Evolutionary conservation across 2,329 filamentous ascomycete genomes (phyloP).

Genomic region (Beauveria sp.): DNA sequence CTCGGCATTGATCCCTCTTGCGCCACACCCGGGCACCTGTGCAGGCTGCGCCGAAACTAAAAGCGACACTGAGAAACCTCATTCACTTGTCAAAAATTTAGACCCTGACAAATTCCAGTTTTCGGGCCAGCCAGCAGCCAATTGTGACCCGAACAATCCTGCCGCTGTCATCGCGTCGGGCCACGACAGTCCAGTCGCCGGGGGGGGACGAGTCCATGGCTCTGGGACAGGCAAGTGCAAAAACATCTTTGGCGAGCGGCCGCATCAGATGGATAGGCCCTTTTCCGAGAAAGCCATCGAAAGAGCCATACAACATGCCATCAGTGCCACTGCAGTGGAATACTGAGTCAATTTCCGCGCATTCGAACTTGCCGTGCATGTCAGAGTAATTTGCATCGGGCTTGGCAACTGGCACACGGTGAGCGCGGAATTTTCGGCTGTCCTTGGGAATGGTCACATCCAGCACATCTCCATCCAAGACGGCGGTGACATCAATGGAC

Average conservation of each 20-base stretch:
- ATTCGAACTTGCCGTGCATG: constrained; percentile 26
- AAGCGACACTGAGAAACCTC: too few relatives aligned
- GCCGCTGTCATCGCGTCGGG: constrained; percentile 21
- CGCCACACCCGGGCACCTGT: neutral
- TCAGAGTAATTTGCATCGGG: constrained; percentile 18
- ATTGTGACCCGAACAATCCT: constrained; percentile 22
- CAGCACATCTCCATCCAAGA: constrained; percentile 24
- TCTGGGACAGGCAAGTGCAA: constrained; percentile 29
- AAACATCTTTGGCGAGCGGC: constrained; percentile 31
- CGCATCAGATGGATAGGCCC: constrained; percentile 30
- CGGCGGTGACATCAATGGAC: constrained; percentile 19
- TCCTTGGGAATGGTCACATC: constrained; percentile 21
- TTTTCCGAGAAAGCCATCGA: constrained; percentile 33
- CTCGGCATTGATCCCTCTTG: neutral
- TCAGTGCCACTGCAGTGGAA: constrained; percentile 27
- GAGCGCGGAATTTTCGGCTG: constrained; percentile 5
- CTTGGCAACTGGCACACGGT: neutral
- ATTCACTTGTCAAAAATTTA: neutral
- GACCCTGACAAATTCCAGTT: constrained; percentile 9
- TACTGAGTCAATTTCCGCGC: constrained; percentile 27
- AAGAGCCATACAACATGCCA: constrained; percentile 33
- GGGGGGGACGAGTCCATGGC: constrained; percentile 34
- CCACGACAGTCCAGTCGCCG: constrained; percentile 35
- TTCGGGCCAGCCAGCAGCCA: constrained; percentile 34
- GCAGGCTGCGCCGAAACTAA: neutral